A percentile compares a stretch with the other conserved stretches of the same genome.
phyloP scores from a whole-genome alignment of 768 basidiomycete species.

The Gloeophyllum trabeum region DNA sequence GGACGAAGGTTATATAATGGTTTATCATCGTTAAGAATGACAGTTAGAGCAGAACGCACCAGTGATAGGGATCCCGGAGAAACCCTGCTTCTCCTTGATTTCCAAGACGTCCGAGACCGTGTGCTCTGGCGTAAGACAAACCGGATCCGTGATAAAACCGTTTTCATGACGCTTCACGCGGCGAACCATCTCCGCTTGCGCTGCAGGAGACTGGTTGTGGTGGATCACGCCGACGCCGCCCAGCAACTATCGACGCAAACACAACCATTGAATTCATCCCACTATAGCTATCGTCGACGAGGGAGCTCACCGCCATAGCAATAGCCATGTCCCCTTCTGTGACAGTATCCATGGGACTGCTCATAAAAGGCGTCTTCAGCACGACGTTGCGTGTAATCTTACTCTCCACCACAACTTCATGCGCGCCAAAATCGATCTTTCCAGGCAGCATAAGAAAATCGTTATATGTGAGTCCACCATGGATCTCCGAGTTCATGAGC shows the following conservation, averaged over 20 bases:
- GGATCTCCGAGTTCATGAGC: conserved; percentile 77
- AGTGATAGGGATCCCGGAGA: conserved; percentile 96
- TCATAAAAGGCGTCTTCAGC: conserved; percentile 93
- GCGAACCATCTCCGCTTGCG: conserved; percentile 94
- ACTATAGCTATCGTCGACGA: background rate
- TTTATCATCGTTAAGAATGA: conserved; percentile 29
- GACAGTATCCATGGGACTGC: conserved; percentile 99
- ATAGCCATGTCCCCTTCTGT: conserved; percentile 94
- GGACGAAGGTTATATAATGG: conserved; percentile 74
- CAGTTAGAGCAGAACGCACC: conserved; percentile 41
- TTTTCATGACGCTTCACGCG: conserved; percentile 98
- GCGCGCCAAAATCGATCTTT: conserved; percentile 87
- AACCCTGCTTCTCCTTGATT: conserved; percentile 86
- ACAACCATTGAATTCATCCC: conserved; percentile 5
- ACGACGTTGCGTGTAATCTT: conserved; percentile 83
- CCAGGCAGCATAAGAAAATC: conserved; percentile 93
- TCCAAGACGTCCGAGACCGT: conserved; percentile 84
- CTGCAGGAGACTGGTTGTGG: conserved; percentile 78
- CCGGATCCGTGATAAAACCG: conserved; percentile 93
- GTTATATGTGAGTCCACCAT: conserved; percentile 95
- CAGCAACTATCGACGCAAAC: conserved; percentile 43
- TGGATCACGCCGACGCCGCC: conserved; percentile 98
- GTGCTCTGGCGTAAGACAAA: conserved; percentile 73
- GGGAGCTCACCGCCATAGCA: conserved; percentile 66
- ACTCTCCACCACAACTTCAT: conserved; percentile 72